These are phyloP conservation scores for Lycium barbarum DNA, from an alignment of 257 asterid genomes.

Conservation along the genomic window DNA sequence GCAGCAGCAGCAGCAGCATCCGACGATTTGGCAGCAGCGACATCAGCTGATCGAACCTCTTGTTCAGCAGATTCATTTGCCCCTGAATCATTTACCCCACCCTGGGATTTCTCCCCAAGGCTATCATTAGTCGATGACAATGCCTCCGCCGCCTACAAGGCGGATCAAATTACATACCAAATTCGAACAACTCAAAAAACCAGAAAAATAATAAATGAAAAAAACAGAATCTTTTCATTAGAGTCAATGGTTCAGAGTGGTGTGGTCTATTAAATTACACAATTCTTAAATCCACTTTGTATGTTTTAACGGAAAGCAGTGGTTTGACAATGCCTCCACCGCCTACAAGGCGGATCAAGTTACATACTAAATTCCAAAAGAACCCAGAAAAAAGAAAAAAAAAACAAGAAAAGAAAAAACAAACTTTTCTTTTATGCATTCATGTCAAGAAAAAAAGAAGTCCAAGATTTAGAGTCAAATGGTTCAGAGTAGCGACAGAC, in stretches of 20 bases:
- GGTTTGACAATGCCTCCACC: constrained; percentile 49
- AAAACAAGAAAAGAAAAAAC: neutral
- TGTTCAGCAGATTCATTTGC: constrained; percentile 49
- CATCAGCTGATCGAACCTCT: constrained; percentile 76
- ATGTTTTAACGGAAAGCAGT: too few relatives aligned
- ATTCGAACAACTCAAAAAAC: too few relatives aligned
- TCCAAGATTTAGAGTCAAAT: too few relatives aligned
- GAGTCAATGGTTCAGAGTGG: too few relatives aligned
- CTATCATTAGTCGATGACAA: constrained; percentile 64
- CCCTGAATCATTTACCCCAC: constrained; percentile 44
- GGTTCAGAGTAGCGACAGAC: too few relatives aligned
- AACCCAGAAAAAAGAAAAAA: neutral
- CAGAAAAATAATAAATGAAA: too few relatives aligned
- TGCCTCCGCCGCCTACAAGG: constrained; percentile 73
- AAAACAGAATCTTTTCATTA: too few relatives aligned
- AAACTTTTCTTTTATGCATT: neutral
- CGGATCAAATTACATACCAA: too few relatives aligned
- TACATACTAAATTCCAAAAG: neutral
- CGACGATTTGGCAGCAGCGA: constrained; percentile 41
- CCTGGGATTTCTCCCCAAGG: constrained; percentile 45
- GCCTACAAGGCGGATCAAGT: constrained; percentile 55
- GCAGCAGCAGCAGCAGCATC: constrained; percentile 40
- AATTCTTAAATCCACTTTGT: too few relatives aligned
- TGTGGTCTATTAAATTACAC: too few relatives aligned
- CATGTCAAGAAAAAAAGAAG: too few relatives aligned